phyloP scores from a whole-genome alignment of 2,329 filamentous ascomycete species.

The Cercospora berteroae region DNA sequence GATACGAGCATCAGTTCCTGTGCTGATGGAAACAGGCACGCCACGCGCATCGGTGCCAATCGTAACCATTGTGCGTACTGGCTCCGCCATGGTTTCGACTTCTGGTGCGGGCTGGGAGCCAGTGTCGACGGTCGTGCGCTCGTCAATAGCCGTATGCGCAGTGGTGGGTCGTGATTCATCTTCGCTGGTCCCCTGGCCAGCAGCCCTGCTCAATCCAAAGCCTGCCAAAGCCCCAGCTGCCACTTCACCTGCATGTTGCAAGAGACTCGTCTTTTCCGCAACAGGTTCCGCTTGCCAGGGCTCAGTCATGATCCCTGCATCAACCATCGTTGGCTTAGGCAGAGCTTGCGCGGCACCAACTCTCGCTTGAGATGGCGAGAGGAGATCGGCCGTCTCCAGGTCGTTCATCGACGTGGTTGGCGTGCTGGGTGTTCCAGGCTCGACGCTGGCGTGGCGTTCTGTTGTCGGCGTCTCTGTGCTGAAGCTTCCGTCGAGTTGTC shows the following conservation, averaged over 20 bases:
- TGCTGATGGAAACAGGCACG: slow-evolving; percentile 15
- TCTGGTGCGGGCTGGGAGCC: not conserved
- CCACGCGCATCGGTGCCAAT: slow-evolving; percentile 18
- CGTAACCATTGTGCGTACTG: slow-evolving; percentile 12
- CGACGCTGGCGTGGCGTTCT: slow-evolving; percentile 42
- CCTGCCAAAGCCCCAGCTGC: slow-evolving; percentile 37
- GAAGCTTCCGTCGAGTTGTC: slow-evolving; percentile 17
- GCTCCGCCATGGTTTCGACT: not conserved
- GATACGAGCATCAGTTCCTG: slow-evolving; percentile 17
- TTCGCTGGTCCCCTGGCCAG: not conserved
- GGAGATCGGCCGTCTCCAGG: slow-evolving; percentile 14
- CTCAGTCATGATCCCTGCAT: slow-evolving; percentile 63
- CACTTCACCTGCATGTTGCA: slow-evolving; percentile 31
- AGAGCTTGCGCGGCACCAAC: not conserved
- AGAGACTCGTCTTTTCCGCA: slow-evolving; percentile 18
- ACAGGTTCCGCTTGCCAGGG: slow-evolving; percentile 48
- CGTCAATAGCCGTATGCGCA: not conserved
- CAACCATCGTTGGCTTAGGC: slow-evolving; percentile 51
- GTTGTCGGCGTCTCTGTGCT: slow-evolving; percentile 25
- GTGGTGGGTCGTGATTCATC: not conserved
- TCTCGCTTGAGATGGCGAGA: not conserved
- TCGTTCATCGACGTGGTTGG: slow-evolving; percentile 17
- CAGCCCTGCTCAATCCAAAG: slow-evolving; percentile 36
- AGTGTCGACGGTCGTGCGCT: not conserved
- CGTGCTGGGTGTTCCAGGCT: slow-evolving; percentile 24